Evolutionary conservation across 371 early-diverging fungal genomes (phyloP).

Genomic region (Circinella minor): DNA sequence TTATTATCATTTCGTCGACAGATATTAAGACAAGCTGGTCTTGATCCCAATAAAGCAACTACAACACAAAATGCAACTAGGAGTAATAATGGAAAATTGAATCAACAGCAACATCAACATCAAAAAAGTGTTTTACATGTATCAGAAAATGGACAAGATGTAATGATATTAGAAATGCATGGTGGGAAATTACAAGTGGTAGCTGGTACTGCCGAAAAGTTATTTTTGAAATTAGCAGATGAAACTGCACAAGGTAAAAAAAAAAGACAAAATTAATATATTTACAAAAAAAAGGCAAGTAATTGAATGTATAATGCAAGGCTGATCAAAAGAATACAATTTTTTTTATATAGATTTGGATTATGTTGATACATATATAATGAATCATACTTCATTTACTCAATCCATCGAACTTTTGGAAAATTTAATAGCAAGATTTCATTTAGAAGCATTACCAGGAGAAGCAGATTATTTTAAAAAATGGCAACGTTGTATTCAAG

Average conservation of each 20-base stretch:
- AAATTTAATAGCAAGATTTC: constrained; percentile 60
- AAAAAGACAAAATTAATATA: no score
- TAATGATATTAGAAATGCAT: constrained; percentile 30
- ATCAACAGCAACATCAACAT: not conserved
- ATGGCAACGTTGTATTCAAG: constrained; percentile 69
- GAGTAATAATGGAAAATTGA: not conserved
- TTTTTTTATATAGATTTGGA: constrained; percentile 50
- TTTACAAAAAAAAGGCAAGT: no score
- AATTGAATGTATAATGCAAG: not conserved
- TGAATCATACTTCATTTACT: constrained; percentile 63
- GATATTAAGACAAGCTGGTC: constrained; percentile 8
- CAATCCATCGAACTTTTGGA: constrained; percentile 61
- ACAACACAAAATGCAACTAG: not conserved
- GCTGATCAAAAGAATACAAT: not conserved
- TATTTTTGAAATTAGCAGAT: constrained; percentile 68
- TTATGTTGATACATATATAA: constrained; percentile 66
- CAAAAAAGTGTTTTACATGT: constrained; percentile 32
- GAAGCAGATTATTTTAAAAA: constrained; percentile 59
- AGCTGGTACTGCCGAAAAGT: constrained; percentile 63
- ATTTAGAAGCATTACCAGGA: constrained; percentile 58
- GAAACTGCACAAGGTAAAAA: constrained; percentile 64
- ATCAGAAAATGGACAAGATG: constrained; percentile 59
- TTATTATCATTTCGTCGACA: not conserved
- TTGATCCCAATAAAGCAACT: constrained; percentile 4
- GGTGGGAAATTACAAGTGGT: constrained; percentile 58